phyloP scores from a whole-genome alignment of 805 yeast genomes.

The Barnettozyma vustinii region DNA sequence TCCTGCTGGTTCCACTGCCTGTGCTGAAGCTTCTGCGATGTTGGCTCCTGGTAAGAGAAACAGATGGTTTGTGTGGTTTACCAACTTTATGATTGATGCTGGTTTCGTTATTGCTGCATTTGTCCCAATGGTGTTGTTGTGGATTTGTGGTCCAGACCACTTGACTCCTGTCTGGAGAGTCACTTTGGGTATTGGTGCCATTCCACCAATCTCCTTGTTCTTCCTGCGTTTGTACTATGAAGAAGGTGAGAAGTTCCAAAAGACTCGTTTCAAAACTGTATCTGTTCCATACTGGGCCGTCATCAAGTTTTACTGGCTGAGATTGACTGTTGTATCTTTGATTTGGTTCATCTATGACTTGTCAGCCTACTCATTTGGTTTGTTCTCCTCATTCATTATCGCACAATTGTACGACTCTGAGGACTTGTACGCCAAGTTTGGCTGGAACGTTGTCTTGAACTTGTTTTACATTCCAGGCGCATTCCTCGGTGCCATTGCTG shows the following conservation, averaged over 20 bases:
- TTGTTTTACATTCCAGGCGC: constrained; percentile 89
- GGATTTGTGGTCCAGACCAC: constrained; percentile 71
- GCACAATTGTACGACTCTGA: constrained; percentile 49
- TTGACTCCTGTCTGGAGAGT: constrained; percentile 88
- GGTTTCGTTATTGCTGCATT: constrained; percentile 84
- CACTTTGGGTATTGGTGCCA: constrained; percentile 83
- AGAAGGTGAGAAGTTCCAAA: constrained; percentile 68
- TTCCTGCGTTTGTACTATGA: constrained; percentile 69
- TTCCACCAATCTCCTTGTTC: constrained; percentile 77
- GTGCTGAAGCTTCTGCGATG: constrained; percentile 82
- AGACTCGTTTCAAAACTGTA: constrained; percentile 61
- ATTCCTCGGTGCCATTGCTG: constrained; percentile 72
- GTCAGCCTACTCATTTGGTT: constrained; percentile 80
- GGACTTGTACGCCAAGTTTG: constrained; percentile 69
- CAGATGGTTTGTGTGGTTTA: constrained; percentile 85
- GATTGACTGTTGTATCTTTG: constrained; percentile 61
- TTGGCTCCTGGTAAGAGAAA: constrained; percentile 81
- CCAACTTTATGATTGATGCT: constrained; percentile 79
- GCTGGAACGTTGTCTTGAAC: constrained; percentile 89
- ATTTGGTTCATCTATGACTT: constrained; percentile 94
- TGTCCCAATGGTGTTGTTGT: constrained; percentile 78
- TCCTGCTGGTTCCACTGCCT: constrained; percentile 89
- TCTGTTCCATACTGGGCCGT: constrained; percentile 62
- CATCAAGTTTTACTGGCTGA: constrained; percentile 79
- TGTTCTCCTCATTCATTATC: constrained; percentile 72